Evolutionary conservation across 768 basidiomycete species (phyloP).

Genomic region (Lactarius trivialis): DNA sequence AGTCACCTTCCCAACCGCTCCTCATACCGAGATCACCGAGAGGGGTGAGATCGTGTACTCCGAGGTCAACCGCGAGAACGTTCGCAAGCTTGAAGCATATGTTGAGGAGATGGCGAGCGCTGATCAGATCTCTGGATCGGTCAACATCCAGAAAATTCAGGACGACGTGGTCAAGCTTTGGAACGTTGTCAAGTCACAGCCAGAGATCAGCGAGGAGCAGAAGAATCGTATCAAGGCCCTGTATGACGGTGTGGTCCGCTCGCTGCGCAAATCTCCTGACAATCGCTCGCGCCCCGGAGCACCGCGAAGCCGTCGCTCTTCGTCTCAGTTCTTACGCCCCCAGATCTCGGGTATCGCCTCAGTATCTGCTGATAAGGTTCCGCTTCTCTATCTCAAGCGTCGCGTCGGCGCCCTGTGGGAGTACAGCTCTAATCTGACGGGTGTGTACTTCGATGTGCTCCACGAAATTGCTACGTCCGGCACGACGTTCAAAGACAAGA

Average conservation of each 20-base stretch:
- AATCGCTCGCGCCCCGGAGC: slow-evolving; percentile 42
- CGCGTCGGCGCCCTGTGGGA: slow-evolving; percentile 95
- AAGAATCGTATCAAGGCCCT: slow-evolving; percentile 92
- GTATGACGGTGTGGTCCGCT: slow-evolving; percentile 94
- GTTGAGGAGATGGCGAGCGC: slow-evolving; percentile 98
- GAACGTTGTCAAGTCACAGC: slow-evolving; percentile 95
- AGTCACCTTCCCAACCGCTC: slow-evolving; percentile 99
- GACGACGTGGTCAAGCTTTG: slow-evolving; percentile 95
- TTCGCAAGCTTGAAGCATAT: slow-evolving; percentile 96
- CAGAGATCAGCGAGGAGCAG: slow-evolving; percentile 94
- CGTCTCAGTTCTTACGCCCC: slow-evolving; percentile 95
- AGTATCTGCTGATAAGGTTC: slow-evolving; percentile 84
- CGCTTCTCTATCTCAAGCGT: slow-evolving; percentile 92
- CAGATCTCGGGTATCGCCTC: slow-evolving; percentile 64
- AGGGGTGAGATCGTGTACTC: slow-evolving; percentile 94
- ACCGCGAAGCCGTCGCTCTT: slow-evolving; percentile 78
- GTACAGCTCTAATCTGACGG: slow-evolving; percentile 94
- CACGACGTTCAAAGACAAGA: slow-evolving; percentile 98
- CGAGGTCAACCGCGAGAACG: slow-evolving; percentile 92
- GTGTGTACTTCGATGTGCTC: slow-evolving; percentile 92
- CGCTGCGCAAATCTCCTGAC: slow-evolving; percentile 76
- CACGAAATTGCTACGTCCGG: slow-evolving; percentile 98
- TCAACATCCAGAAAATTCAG: slow-evolving; percentile 97
- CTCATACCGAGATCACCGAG: slow-evolving; percentile 85
- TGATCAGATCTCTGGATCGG: slow-evolving; percentile 70